phyloP scores from a whole-genome alignment of 768 basidiomycete genomes.

The Krasilnikovozyma curviuscula region DNA sequence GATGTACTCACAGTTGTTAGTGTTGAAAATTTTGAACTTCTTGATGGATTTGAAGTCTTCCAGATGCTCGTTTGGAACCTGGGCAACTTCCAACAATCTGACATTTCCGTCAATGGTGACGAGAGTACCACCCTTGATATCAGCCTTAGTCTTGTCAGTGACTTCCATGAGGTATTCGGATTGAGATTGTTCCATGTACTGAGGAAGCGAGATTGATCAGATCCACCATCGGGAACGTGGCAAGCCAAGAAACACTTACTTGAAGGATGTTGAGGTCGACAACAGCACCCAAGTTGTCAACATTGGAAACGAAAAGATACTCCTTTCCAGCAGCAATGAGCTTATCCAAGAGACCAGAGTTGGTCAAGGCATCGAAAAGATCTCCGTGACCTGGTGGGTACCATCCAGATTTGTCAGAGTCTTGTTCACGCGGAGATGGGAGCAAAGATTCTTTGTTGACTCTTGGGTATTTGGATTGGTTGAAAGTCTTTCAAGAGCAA shows the following conservation, averaged over 20 bases:
- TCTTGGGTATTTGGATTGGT: conserved; percentile 84
- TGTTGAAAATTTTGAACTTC: conserved; percentile 65
- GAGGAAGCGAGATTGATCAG: conserved; percentile 50
- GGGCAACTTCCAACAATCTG: conserved; percentile 78
- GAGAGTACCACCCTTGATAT: conserved; percentile 44
- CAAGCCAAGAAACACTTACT: no score
- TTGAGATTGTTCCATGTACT: conserved; percentile 59
- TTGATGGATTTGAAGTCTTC: conserved; percentile 68
- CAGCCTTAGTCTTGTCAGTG: conserved; percentile 91
- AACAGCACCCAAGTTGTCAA: conserved; percentile 29
- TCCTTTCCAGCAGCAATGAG: conserved; percentile 81
- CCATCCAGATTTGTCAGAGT: conserved; percentile 78
- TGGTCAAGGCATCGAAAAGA: conserved; percentile 75
- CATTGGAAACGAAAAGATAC: conserved; percentile 94
- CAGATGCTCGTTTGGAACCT: conserved; percentile 79
- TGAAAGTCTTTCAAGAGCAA: conserved; percentile 35
- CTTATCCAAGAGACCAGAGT: conserved; percentile 78
- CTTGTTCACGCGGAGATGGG: conserved; percentile 56
- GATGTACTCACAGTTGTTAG: conserved; percentile 15
- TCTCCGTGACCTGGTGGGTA: conserved; percentile 97
- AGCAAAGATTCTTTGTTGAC: conserved; percentile 76
- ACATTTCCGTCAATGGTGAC: conserved; percentile 79
- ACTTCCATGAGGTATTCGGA: conserved; percentile 89
- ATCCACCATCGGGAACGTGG: no score
- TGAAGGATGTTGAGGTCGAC: conserved; percentile 12